Conservation (phyloP, 2,329 filamentous ascomycete genomes). For the Chaetomium strumarium region DNA sequence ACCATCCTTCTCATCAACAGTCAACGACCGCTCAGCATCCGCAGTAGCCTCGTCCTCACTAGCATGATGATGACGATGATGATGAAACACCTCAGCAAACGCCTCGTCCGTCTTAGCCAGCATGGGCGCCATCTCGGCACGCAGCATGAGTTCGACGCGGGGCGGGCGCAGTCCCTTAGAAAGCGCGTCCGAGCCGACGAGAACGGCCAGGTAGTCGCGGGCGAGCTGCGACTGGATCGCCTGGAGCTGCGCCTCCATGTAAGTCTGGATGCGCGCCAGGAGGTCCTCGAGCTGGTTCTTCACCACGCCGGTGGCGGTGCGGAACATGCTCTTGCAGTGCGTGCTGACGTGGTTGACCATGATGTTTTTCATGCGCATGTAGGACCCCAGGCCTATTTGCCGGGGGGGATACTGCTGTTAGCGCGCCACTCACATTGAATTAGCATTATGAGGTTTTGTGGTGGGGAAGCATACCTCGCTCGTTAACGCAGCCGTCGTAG, state of each 20-base stretch:
- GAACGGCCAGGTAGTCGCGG: constrained; percentile 18
- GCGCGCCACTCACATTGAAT: too few relatives aligned
- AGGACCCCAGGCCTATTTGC: constrained; percentile 21
- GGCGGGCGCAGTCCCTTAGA: constrained; percentile 2
- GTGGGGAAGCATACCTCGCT: constrained; percentile 14
- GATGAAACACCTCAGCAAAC: constrained; percentile 13
- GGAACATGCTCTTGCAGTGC: constrained; percentile 20
- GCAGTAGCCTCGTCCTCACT: too few relatives aligned
- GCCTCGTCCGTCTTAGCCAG: constrained; percentile 7
- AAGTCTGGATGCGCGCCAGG: constrained; percentile 1
- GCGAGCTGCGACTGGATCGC: constrained; percentile 10
- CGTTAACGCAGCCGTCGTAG: constrained; percentile 19
- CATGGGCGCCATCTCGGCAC: constrained; percentile 17
- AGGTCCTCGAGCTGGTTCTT: constrained; percentile 19
- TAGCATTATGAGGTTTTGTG: not conserved
- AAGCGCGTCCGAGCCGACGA: constrained; percentile 13
- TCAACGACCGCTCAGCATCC: too few relatives aligned
- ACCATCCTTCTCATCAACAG: too few relatives aligned
- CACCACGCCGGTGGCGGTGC: constrained; percentile 19
- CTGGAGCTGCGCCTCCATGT: constrained; percentile 8
- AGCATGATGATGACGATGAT: not conserved
- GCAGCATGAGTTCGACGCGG: constrained; percentile 16
- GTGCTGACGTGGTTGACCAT: constrained; percentile 23
- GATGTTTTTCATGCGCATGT: constrained; percentile 24
- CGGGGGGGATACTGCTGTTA: not conserved